Base-by-base conservation (phyloP, 306 rosid species). In the Chamaecrista fasciculata region DNA sequence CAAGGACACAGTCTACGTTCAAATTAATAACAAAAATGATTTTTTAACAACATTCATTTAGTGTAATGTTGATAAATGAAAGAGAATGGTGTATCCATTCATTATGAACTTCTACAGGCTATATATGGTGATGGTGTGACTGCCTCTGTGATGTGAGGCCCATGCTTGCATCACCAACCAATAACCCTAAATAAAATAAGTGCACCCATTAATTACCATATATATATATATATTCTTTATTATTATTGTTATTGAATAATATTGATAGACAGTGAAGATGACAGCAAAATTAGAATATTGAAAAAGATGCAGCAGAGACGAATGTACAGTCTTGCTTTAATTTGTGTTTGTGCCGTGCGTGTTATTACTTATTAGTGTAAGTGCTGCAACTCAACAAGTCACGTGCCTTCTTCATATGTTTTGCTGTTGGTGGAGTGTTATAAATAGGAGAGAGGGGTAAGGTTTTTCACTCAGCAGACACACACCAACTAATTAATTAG, bases 391-490 rank as follows among this genome's bases (percentile, higher is more conserved):
- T 44, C 70, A 53, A 53, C 1, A 52, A 3, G 66, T 65, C 84
- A 80, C 80, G 80, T 69, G 77, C n/a, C 11, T 4, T 14, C n/a
- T 25, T 10, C 4, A 4, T 57, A 66, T 44, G 0, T 2, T 19
- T 47, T 29, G 6, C 60, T 25, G 15, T 8, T 12, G 33, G 25
- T 46, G 3, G 10, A 5, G 59, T 28, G 74, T 19, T 85, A 87
- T 87, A 87, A 78, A 83, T 85, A 83, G 18, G 53, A 0, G 43
- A 31, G 25, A 11, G 10, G 46, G 67, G 58, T 57, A 26, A 66
- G 78, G 18, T 39, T 63, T 74, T 68, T 11, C 63, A 67, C 75
- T 83, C 46, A 71, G 86, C 90, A 82, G 84, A 75, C 83, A 80
- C 79, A 72, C 28, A 72, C 12, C 82, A 70, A 70, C 63, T 50